phyloP scores from a whole-genome alignment of 2,329 filamentous ascomycete genomes.

The Phaeosphaeriaceae sp. region DNA sequence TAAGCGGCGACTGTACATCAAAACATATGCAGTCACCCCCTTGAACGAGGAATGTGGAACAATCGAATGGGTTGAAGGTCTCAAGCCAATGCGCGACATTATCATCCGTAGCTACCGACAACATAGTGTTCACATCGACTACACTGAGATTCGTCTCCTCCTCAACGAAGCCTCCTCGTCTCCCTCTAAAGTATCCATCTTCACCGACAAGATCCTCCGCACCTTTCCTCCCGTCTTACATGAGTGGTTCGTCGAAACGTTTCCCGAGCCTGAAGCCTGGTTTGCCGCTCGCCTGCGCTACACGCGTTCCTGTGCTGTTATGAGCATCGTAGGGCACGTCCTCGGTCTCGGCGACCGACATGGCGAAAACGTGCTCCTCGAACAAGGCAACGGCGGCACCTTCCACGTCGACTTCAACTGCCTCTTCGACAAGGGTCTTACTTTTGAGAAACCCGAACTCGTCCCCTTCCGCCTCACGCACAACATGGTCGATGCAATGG shows the following conservation, averaged over 20 bases:
- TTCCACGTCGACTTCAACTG: slow-evolving; percentile 99
- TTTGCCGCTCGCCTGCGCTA: slow-evolving; percentile 88
- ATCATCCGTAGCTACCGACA: slow-evolving; percentile 79
- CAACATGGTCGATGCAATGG: slow-evolving; percentile 99
- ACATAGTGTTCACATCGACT: slow-evolving; percentile 71
- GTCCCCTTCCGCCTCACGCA: slow-evolving; percentile 97
- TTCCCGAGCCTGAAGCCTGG: slow-evolving; percentile 91
- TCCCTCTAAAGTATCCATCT: slow-evolving; percentile 71
- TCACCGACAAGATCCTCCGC: slow-evolving; percentile 69
- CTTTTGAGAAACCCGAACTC: slow-evolving; percentile 91
- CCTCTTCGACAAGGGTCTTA: slow-evolving; percentile 96
- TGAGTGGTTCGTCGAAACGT: slow-evolving; percentile 95
- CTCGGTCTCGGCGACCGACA: slow-evolving; percentile 92
- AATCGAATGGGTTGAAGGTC: slow-evolving; percentile 97
- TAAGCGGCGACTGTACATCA: slow-evolving; percentile 82
- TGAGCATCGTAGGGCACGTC: slow-evolving; percentile 99
- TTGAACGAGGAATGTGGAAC: slow-evolving; percentile 97
- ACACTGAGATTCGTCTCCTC: slow-evolving; percentile 67
- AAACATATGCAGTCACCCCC: slow-evolving; percentile 95
- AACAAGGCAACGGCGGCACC: slow-evolving; percentile 90
- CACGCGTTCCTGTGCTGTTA: slow-evolving; percentile 92
- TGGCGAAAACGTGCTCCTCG: slow-evolving; percentile 94
- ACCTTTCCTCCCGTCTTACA: slow-evolving; percentile 88
- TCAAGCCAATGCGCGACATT: slow-evolving; percentile 93
- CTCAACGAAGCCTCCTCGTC: slow-evolving; percentile 71